phyloP scores from a whole-genome alignment of 2,329 filamentous ascomycete genomes.

The Aspergillus caelatus region DNA sequence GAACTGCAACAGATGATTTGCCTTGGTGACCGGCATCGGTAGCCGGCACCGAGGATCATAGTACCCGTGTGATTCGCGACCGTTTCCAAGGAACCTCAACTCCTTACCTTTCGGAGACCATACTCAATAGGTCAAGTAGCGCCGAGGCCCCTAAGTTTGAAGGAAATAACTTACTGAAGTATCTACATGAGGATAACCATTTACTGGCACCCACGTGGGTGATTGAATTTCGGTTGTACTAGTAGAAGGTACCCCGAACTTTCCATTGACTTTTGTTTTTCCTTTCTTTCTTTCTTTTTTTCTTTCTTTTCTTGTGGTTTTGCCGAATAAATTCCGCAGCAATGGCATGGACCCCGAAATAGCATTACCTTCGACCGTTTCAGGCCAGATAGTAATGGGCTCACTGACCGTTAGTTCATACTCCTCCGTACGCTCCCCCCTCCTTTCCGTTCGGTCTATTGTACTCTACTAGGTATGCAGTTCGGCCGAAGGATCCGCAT shows the following conservation, averaged over 20 bases:
- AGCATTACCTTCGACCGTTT: neutral
- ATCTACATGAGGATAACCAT: neutral
- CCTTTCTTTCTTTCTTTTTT: neutral
- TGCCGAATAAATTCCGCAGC: slow-evolving; percentile 1
- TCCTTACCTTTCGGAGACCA: neutral
- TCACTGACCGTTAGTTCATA: neutral
- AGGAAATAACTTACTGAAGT: neutral
- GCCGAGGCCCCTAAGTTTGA: neutral
- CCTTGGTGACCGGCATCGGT: neutral
- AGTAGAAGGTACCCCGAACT: neutral
- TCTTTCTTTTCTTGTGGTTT: neutral
- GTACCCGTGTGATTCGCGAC: neutral
- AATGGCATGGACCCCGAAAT: neutral
- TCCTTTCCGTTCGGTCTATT: neutral
- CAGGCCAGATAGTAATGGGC: neutral
- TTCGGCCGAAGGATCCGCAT: slow-evolving; percentile 3
- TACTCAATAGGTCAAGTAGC: neutral
- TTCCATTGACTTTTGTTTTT: neutral
- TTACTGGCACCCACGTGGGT: slow-evolving; percentile 3
- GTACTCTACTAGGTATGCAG: neutral
- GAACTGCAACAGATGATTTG: neutral
- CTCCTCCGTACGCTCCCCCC: no score
- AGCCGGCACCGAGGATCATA: neutral
- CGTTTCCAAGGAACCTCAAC: neutral
- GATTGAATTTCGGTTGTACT: neutral